Conservation (phyloP, 2,329 filamentous ascomycete genomes). For the Aspergillus arachidicola region DNA sequence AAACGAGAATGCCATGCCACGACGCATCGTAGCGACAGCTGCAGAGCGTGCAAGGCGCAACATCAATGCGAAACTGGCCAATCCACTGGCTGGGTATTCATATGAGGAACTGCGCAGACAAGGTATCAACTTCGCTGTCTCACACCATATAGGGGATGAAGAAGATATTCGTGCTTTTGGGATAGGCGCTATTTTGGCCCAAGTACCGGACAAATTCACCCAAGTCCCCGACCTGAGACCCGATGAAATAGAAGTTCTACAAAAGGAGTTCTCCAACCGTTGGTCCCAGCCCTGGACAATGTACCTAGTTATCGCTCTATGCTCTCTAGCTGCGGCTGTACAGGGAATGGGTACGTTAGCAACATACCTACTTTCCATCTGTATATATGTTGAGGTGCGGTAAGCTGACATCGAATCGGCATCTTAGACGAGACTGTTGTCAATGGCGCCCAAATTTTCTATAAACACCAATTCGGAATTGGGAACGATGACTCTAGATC, state of each 20-base stretch:
- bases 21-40: constrained; percentile 32
- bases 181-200: constrained; percentile 62
- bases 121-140: constrained; percentile 61
- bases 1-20: constrained; percentile 26
- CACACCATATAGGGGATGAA: constrained; percentile 57
- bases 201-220: constrained; percentile 54
- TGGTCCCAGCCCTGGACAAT: constrained; percentile 70
- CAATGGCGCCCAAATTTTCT: constrained; percentile 70
- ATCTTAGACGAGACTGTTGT: constrained; percentile 66
- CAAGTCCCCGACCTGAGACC: constrained; percentile 57
- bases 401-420: neutral
- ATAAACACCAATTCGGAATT: constrained; percentile 64
- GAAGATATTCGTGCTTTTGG: constrained; percentile 62
- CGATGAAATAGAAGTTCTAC: constrained; percentile 60
- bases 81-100: constrained; percentile 54
- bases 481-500: constrained; percentile 45
- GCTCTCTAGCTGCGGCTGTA: constrained; percentile 69
- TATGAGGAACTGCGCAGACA: constrained; percentile 56
- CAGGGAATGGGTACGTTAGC: constrained; percentile 55
- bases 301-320: constrained; percentile 67
- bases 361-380: neutral
- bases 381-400: neutral
- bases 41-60: constrained; percentile 45
- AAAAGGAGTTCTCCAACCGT: constrained; percentile 64
- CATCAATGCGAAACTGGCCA: constrained; percentile 55